A percentile compares a stretch with the other conserved stretches of the same genome.
Conservation (phyloP, 2,329 filamentous ascomycete species). For the Epichloe sp. region DNA sequence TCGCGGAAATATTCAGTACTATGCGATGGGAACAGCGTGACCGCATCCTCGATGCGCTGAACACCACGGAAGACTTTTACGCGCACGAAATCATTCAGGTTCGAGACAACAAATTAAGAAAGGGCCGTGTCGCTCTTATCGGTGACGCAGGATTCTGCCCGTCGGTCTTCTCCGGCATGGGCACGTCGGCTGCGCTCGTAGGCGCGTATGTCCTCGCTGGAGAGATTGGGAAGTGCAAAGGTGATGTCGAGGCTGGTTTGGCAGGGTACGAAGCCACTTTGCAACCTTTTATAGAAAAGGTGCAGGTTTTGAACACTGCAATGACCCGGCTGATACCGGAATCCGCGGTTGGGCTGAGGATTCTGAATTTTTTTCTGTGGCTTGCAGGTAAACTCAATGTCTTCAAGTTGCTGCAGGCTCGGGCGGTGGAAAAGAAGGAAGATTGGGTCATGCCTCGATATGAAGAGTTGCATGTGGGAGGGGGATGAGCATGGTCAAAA, state of each 20-base stretch:
- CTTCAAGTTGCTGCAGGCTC: neutral
- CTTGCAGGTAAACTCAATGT: neutral
- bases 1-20: conserved; percentile 25
- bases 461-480: neutral
- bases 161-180: conserved; percentile 29
- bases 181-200: conserved; percentile 31
- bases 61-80: conserved; percentile 30
- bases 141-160: conserved; percentile 35
- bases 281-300: conserved; percentile 21
- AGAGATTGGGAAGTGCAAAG: conserved; percentile 19
- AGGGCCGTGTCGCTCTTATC: conserved; percentile 30
- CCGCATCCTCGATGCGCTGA: conserved; percentile 22
- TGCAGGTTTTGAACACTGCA: neutral
- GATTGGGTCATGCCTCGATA: conserved; percentile 2
- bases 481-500: neutral
- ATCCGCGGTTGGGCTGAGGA: neutral
- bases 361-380: neutral
- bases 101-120: conserved; percentile 22
- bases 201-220: conserved; percentile 39
- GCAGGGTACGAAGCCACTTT: conserved; percentile 27
- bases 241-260: conserved; percentile 18
- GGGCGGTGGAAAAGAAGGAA: neutral
- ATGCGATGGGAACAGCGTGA: conserved; percentile 29
- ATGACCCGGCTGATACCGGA: neutral
- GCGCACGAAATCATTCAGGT: conserved; percentile 29